These are phyloP conservation scores for Chrysopogon serrulatus DNA, from an alignment of 176 grass and related monocot species.

Conservation along the genomic window DNA sequence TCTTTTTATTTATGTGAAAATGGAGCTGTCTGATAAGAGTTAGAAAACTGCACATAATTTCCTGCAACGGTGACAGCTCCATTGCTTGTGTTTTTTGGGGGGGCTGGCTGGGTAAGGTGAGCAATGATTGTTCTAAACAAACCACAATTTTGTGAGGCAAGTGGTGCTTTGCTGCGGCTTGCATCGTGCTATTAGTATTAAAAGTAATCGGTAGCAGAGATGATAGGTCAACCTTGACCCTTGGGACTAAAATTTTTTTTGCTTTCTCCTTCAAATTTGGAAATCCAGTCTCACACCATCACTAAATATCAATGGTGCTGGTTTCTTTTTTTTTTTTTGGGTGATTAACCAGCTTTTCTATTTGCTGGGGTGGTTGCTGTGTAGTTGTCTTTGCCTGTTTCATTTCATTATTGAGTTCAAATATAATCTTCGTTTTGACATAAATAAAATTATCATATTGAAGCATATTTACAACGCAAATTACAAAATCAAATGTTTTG, in stretches of 20 bases:
- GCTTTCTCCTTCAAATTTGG: background rate
- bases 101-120: background rate
- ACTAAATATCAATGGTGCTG: background rate
- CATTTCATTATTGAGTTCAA: too few species aligned
- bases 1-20: background rate
- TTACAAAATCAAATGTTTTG: too few species aligned
- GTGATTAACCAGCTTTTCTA: too few species aligned
- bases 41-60: background rate
- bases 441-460: background rate
- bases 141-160: background rate
- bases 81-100: background rate
- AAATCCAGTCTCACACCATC: background rate
- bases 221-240: background rate
- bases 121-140: conserved; percentile 11
- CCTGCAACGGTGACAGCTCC: background rate
- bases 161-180: background rate
- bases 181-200: background rate
- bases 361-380: background rate
- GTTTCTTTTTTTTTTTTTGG: too few species aligned
- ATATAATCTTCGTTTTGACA: background rate
- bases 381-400: background rate
- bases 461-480: too few species aligned
- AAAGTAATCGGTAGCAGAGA: background rate
- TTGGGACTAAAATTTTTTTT: background rate
- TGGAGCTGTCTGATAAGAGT: background rate